Evolutionary conservation across 2,329 filamentous ascomycete genomes (phyloP).

Genomic region (Pseudogymnoascus sp.): DNA sequence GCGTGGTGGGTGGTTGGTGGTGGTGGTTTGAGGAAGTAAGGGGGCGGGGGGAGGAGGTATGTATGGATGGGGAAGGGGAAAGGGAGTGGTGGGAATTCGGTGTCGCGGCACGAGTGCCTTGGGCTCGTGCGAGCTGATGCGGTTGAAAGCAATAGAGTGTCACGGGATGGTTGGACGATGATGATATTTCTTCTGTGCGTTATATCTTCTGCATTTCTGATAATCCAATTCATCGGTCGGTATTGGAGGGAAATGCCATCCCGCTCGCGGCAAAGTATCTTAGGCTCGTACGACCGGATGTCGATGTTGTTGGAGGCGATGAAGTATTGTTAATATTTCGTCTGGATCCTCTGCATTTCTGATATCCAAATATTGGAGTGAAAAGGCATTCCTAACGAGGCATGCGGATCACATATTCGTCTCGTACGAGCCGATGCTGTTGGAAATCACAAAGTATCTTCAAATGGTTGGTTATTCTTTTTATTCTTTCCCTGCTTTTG

Average conservation of each 20-base stretch:
- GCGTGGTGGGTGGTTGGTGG: not conserved
- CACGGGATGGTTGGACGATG: not conserved
- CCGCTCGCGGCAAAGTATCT: not conserved
- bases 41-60: not conserved
- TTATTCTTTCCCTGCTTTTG: not conserved
- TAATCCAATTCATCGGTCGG: not conserved
- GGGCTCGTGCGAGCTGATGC: not conserved
- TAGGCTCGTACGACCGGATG: not conserved
- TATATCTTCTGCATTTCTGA: slow-evolving; percentile 1
- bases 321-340: not conserved
- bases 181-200: not conserved
- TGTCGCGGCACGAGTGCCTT: not conserved
- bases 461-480: not conserved
- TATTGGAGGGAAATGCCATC: not conserved
- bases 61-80: not conserved
- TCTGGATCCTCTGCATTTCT: not conserved
- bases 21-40: not conserved
- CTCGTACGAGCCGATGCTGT: not conserved
- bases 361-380: not conserved
- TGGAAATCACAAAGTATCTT: not conserved
- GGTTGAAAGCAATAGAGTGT: not conserved
- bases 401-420: not conserved
- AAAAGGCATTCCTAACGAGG: not conserved
- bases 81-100: not conserved
- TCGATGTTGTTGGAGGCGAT: not conserved